Evolutionary conservation across 331 rosid species (phyloP).

Genomic region (Dryas integrifolia): DNA sequence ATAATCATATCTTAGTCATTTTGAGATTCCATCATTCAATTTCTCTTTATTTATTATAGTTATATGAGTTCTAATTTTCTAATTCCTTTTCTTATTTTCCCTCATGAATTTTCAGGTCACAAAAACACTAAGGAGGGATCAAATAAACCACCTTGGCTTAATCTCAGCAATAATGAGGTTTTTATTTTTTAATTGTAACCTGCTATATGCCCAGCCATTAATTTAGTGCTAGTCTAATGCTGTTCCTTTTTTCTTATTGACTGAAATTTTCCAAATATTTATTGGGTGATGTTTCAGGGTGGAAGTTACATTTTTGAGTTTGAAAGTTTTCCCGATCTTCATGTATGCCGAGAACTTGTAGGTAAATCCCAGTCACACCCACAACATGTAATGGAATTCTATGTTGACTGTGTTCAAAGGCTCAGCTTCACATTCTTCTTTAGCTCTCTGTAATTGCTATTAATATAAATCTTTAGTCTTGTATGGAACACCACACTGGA

Average conservation of each 20-base stretch:
- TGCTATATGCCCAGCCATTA: not conserved
- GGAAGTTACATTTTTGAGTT: slow-evolving; percentile 81
- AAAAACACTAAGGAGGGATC: slow-evolving; percentile 87
- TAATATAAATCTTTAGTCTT: not conserved
- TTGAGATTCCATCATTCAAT: not conserved
- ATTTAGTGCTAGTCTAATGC: not conserved
- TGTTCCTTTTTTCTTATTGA: slow-evolving; percentile 9
- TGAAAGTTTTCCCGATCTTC: slow-evolving; percentile 71
- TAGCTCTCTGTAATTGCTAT: not conserved
- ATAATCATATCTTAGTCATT: not conserved
- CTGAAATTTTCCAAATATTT: slow-evolving; percentile 1
- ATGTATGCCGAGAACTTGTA: slow-evolving; percentile 70
- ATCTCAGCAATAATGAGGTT: slow-evolving; percentile 71
- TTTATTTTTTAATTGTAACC: slow-evolving; percentile 1
- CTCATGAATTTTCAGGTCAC: slow-evolving; percentile 47
- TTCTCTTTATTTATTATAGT: not conserved
- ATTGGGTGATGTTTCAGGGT: slow-evolving; percentile 51
- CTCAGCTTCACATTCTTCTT: slow-evolving; percentile 3
- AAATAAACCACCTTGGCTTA: slow-evolving; percentile 83
- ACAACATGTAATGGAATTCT: not conserved
- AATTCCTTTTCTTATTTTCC: not conserved
- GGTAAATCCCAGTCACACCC: slow-evolving; percentile 47
- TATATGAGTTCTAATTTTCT: not conserved
- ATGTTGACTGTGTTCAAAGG: not conserved
- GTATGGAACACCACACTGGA: not conserved